These are phyloP conservation scores for Schizosaccharomyces cryophilus DNA, from an alignment of 805 yeast genomes.

Conservation along the genomic window DNA sequence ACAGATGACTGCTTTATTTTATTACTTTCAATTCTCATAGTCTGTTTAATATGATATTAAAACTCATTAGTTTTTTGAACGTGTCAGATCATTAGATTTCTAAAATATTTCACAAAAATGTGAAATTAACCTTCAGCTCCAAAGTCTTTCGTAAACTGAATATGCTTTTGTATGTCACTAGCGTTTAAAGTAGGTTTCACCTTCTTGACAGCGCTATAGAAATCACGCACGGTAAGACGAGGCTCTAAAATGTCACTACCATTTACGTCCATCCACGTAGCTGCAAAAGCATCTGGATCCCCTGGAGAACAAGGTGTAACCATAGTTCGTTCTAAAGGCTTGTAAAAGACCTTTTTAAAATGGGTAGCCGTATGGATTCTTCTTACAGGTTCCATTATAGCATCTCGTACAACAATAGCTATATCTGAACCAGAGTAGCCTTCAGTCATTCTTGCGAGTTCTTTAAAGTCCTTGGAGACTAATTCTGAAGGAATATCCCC, in stretches of 20 bases:
- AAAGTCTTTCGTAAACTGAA: slow-evolving; percentile 74
- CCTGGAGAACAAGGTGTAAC: slow-evolving; percentile 94
- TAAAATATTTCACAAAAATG: too few relatives aligned
- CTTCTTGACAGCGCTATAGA: slow-evolving; percentile 69
- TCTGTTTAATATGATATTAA: too few relatives aligned
- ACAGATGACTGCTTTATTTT: too few relatives aligned
- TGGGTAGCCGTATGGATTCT: slow-evolving; percentile 91
- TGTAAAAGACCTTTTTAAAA: slow-evolving; percentile 35
- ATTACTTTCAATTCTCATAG: too few relatives aligned
- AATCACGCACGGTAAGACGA: slow-evolving; percentile 67
- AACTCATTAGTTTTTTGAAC: too few relatives aligned
- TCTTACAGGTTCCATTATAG: slow-evolving; percentile 91
- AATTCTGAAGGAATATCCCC: slow-evolving; percentile 73
- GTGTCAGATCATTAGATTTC: too few relatives aligned
- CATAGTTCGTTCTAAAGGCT: slow-evolving; percentile 15
- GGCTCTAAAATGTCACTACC: slow-evolving; percentile 83
- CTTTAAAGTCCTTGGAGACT: slow-evolving; percentile 43
- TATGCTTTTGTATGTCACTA: slow-evolving; percentile 57
- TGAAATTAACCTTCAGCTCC: slow-evolving; percentile 62
- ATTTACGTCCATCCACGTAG: slow-evolving; percentile 80
- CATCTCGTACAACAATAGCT: slow-evolving; percentile 89
- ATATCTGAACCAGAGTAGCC: slow-evolving; percentile 94
- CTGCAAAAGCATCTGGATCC: slow-evolving; percentile 60
- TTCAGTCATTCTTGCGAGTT: slow-evolving; percentile 76
- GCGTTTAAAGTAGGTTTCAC: slow-evolving; percentile 89